These are phyloP conservation scores for Fusarium nanum DNA, from an alignment of 2,329 filamentous ascomycete genomes.

Conservation along the genomic window DNA sequence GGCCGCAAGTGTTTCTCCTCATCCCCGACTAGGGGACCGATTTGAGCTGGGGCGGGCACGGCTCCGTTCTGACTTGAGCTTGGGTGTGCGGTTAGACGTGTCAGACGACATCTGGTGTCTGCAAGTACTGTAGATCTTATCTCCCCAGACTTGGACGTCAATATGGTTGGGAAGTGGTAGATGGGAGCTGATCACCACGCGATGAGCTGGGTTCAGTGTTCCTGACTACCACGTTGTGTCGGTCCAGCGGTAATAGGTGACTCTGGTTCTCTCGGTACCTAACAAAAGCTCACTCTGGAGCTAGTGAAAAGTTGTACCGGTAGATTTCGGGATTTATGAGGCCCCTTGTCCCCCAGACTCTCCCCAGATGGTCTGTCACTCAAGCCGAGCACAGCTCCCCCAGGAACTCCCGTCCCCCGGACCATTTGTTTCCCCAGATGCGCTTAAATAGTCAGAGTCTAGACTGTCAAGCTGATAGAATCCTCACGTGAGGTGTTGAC, in stretches of 20 bases:
- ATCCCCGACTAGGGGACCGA: conserved; percentile 31
- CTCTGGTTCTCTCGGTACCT: neutral
- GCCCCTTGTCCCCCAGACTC: conserved; percentile 22
- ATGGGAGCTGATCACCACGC: conserved; percentile 9
- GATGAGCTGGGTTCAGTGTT: conserved; percentile 4
- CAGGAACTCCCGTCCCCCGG: neutral
- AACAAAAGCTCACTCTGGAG: conserved; percentile 5
- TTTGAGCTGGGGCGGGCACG: conserved; percentile 20
- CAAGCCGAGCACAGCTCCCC: neutral
- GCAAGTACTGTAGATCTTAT: conserved; percentile 32
- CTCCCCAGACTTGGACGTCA: conserved; percentile 28
- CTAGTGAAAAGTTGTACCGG: conserved; percentile 6
- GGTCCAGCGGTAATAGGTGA: conserved; percentile 8
- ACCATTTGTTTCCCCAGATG: neutral
- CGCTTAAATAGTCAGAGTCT: neutral
- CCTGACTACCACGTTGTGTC: conserved; percentile 9
- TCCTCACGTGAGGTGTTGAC: neutral
- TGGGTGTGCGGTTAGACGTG: conserved; percentile 28
- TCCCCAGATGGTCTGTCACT: conserved; percentile 17
- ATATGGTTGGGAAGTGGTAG: conserved; percentile 11
- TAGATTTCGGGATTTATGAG: conserved; percentile 21
- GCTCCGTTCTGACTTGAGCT: conserved; percentile 17
- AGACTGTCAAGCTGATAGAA: neutral
- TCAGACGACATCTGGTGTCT: conserved; percentile 10
- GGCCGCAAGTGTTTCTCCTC: conserved; percentile 37